These are phyloP conservation scores for Ceratocystis papillata DNA, from an alignment of 2,329 filamentous ascomycete species.

Conservation along the genomic window DNA sequence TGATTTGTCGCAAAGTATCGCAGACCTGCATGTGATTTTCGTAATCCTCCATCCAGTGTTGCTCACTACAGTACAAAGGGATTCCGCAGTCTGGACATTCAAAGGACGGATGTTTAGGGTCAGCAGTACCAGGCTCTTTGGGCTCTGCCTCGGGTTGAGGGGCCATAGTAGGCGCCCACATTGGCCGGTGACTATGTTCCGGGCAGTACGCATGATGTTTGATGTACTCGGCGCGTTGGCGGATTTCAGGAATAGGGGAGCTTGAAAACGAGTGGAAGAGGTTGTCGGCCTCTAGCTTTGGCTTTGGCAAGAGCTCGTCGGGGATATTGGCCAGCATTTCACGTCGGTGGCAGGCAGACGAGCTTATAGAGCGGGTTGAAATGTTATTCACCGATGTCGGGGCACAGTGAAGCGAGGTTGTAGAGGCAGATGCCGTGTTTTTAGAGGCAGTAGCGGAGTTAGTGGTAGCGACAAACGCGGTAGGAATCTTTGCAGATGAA, in stretches of 20 bases:
- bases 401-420: background rate
- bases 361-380: slow-evolving; percentile 18
- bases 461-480: background rate
- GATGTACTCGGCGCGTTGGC: slow-evolving; percentile 79
- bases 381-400: background rate
- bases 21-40: slow-evolving; percentile 87
- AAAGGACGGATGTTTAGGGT: slow-evolving; percentile 76
- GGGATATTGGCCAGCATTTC: slow-evolving; percentile 25
- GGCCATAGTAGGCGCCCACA: slow-evolving; percentile 54
- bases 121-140: slow-evolving; percentile 40
- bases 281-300: slow-evolving; percentile 56
- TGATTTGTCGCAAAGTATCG: slow-evolving; percentile 82
- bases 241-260: slow-evolving; percentile 80
- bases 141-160: slow-evolving; percentile 51
- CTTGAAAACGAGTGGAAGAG: slow-evolving; percentile 87
- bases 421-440: background rate
- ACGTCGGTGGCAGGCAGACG: slow-evolving; percentile 9
- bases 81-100: slow-evolving; percentile 95
- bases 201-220: slow-evolving; percentile 88
- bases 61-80: slow-evolving; percentile 84
- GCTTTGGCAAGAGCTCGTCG: slow-evolving; percentile 26
- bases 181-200: slow-evolving; percentile 74
- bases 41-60: slow-evolving; percentile 94
- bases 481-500: background rate
- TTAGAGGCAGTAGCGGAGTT: background rate